Conservation (phyloP, 225 moss, liverwort and hornwort genomes). For the Bryoerythrophyllum caledonicum region DNA sequence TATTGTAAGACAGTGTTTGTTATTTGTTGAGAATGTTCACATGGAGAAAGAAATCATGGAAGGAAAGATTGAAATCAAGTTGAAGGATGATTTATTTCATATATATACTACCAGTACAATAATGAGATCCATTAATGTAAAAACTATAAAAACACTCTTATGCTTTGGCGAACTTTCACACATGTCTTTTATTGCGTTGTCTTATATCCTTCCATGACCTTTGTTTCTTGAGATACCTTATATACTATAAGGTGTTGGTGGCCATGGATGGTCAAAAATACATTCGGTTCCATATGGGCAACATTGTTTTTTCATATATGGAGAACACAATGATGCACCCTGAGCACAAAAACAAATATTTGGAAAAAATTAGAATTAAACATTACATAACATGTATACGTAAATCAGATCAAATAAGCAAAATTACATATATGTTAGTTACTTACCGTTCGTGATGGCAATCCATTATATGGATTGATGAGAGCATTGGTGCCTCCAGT, state of each 20-base stretch:
- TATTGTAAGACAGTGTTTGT: too few relatives aligned
- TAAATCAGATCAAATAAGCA: fast-evolving
- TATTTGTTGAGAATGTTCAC: too few relatives aligned
- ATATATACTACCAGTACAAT: too few relatives aligned
- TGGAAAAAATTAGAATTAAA: background rate
- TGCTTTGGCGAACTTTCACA: too few relatives aligned
- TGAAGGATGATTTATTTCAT: too few relatives aligned
- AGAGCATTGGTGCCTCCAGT: too few relatives aligned
- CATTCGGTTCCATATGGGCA: background rate
- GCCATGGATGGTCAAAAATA: background rate
- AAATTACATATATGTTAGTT: background rate
- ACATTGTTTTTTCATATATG: background rate
- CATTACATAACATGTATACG: background rate
- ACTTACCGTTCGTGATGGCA: background rate
- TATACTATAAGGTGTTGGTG: background rate
- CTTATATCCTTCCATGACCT: too few relatives aligned
- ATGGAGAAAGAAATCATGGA: too few relatives aligned
- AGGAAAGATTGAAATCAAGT: too few relatives aligned
- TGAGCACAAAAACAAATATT: background rate
- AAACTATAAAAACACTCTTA: background rate
- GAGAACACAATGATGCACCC: background rate
- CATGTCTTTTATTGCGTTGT: too few relatives aligned
- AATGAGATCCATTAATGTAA: background rate
- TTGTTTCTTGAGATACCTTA: too few relatives aligned
- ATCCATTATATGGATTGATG: background rate